A percentile compares a stretch with the other conserved stretches of the same genome.
Conservation (phyloP, 2,329 filamentous ascomycete genomes). For the Alternaria viburni region DNA sequence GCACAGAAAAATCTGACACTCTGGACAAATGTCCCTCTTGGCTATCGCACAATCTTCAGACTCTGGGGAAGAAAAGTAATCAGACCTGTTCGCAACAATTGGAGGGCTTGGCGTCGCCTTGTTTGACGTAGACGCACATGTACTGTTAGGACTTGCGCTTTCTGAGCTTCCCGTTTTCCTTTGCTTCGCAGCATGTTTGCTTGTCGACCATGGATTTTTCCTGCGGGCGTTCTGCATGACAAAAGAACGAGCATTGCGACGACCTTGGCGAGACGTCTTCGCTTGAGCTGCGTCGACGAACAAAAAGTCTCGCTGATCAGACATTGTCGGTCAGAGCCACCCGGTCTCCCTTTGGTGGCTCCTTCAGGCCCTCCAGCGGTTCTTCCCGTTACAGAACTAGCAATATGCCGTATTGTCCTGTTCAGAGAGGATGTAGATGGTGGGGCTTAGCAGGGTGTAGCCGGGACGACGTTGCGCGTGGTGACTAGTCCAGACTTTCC, state of each 20-base stretch:
- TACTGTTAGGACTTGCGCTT: constrained; percentile 35
- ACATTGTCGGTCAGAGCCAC: constrained; percentile 23
- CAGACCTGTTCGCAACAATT: constrained; percentile 16
- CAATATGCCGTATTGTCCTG: constrained; percentile 24
- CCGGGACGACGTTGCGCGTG: constrained; percentile 22
- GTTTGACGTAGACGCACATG: constrained; percentile 38
- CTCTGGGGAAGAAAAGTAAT: constrained; percentile 28
- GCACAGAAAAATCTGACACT: constrained; percentile 40
- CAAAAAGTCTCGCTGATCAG: constrained; percentile 45
- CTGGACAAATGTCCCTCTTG: constrained; percentile 33
- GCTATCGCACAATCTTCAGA: constrained; percentile 18
- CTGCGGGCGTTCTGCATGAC: constrained; percentile 49
- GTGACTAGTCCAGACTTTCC: constrained; percentile 34
- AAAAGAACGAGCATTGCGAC: constrained; percentile 49
- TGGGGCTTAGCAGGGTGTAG: constrained; percentile 31
- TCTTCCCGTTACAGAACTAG: constrained; percentile 26
- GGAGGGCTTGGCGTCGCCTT: constrained; percentile 43
- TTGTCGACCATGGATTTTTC: constrained; percentile 49
- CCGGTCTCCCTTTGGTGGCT: constrained; percentile 24
- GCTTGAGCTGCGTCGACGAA: constrained; percentile 48
- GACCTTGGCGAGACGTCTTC: constrained; percentile 47
- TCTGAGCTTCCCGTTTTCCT: constrained; percentile 29
- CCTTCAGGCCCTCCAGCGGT: constrained; percentile 37
- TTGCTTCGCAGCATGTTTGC: constrained; percentile 45
- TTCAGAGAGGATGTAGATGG: constrained; percentile 26